Base-by-base conservation (phyloP, 2,329 filamentous ascomycete genomes). In the Verticillium zaregamsianum region DNA sequence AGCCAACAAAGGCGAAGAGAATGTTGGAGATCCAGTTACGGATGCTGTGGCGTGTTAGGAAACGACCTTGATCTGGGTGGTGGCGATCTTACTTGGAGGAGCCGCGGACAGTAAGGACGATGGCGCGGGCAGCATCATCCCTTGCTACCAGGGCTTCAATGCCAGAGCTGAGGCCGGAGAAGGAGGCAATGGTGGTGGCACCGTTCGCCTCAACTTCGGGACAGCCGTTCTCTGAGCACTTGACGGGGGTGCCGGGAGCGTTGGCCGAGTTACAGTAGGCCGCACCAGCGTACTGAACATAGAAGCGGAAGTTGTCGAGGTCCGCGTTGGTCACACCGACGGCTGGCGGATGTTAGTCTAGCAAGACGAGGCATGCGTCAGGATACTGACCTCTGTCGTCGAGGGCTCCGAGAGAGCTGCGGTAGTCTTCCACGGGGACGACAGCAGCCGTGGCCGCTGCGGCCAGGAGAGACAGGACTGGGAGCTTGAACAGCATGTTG, bases 21-120 rank as follows among this genome's bases (percentile, higher is more conserved):
- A 77, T n/a, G 64, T 90, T 82, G 59, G 84, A 78, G 66, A 89
- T 77, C 80, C 81, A 89, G 78, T 90, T 90, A 59, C 80, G 80
- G 63, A 88, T 67, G 45, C 45, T 52, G 12, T 7, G 45, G n/a
- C 8, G 45, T 25, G 45, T 52, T 12, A 52, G 45, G 45, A 20
- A 12, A 40, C 4, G 5, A 20, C 23, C n/a, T 52, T 23, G 45
- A 25, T 20, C 20, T n/a, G 39, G 39, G 11, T 12, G n/a, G 20
- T 11, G 9, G 3, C 5, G 3, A 12, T 23, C 45, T 52, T 52
- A 52, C 54, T 82, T 85, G 63, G 73, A 72, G 58, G 82, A 84
- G 66, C 89, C 88, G 49, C 86, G 82, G 74, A 88, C 79, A 35
- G 85, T 79, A 52, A 89, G 70, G 57, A 90, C 82, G 63, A 90